A percentile compares a stretch with the other conserved stretches of the same genome.
phyloP scores from a whole-genome alignment of 352 stramenopile species.

The Globisporangium echinulatum region DNA sequence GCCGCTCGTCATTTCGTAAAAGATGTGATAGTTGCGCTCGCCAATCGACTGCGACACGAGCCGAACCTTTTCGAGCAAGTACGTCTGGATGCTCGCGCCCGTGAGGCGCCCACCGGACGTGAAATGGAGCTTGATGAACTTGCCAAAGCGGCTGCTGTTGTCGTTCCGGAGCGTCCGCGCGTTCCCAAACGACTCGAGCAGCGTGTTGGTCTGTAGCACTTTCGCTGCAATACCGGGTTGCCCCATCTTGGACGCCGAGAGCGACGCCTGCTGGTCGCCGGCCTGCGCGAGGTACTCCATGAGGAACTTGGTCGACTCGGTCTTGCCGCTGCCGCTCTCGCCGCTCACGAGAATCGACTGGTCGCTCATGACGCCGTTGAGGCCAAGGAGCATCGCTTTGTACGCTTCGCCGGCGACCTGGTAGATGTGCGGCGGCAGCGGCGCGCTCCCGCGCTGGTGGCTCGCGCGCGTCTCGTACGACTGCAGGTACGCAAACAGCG shows the following conservation, averaged over 20 bases:
- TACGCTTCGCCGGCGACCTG: slow-evolving; percentile 78
- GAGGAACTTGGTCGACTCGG: slow-evolving; percentile 87
- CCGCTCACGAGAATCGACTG: slow-evolving; percentile 85
- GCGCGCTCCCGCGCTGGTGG: slow-evolving; percentile 18
- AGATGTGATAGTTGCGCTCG: slow-evolving; percentile 86
- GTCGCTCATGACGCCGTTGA: slow-evolving; percentile 52
- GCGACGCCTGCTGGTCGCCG: slow-evolving; percentile 66
- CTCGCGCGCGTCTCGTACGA: slow-evolving; percentile 43
- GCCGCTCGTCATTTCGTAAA: slow-evolving; percentile 78
- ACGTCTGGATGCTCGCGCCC: slow-evolving; percentile 88
- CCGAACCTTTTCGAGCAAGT: slow-evolving; percentile 93
- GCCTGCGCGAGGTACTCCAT: slow-evolving; percentile 84
- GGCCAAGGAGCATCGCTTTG: slow-evolving; percentile 64
- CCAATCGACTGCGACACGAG: slow-evolving; percentile 76
- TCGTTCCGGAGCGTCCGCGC: slow-evolving; percentile 84
- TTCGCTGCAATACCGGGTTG: slow-evolving; percentile 70
- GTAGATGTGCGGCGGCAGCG: slow-evolving; percentile 79
- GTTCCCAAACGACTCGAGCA: slow-evolving; percentile 89
- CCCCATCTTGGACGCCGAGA: slow-evolving; percentile 15
- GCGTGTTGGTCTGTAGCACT: slow-evolving; percentile 86
- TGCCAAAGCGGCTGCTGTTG: slow-evolving; percentile 90
- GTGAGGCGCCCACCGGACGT: slow-evolving; percentile 60
- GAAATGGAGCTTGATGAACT: slow-evolving; percentile 91
- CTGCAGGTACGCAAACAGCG: slow-evolving; percentile 57
- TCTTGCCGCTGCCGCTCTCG: slow-evolving; percentile 85